These are phyloP conservation scores for Zymoseptoria crescenta DNA, from an alignment of 2,329 filamentous ascomycete species.

Conservation along the genomic window DNA sequence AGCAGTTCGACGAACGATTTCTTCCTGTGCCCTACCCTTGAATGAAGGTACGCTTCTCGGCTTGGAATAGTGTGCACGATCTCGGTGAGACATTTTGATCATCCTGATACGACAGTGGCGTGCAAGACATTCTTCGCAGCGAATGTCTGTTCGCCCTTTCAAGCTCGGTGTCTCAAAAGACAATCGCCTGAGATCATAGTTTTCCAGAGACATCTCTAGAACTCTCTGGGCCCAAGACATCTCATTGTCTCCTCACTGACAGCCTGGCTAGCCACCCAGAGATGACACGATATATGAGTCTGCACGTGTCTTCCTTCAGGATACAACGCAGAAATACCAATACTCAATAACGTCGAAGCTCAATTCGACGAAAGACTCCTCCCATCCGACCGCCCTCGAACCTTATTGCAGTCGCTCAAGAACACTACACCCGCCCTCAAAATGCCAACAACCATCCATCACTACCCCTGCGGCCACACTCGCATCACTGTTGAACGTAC, in stretches of 20 bases:
- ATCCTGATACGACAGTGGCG: too few relatives aligned
- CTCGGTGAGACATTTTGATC: neutral
- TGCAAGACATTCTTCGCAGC: neutral
- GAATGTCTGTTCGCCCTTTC: neutral
- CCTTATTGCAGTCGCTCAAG: neutral
- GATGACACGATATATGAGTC: neutral
- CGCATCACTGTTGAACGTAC: conserved; percentile 7
- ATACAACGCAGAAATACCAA: neutral
- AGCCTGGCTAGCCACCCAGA: neutral
- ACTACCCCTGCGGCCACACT: conserved; percentile 20
- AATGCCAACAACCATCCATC: conserved; percentile 20
- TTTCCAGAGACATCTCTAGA: neutral
- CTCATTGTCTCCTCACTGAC: neutral
- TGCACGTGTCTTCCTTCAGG: too few relatives aligned
- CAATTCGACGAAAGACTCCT: neutral
- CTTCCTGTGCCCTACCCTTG: neutral
- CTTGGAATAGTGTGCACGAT: neutral
- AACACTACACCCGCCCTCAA: neutral
- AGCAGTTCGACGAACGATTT: neutral
- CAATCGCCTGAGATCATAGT: neutral
- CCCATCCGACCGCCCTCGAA: neutral
- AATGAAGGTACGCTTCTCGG: neutral
- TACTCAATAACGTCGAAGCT: neutral
- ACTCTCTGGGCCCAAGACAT: neutral
- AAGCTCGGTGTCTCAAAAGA: neutral